Evolutionary conservation across 2,329 filamentous ascomycete species (phyloP).

Genomic region (Colletotrichum navitas): DNA sequence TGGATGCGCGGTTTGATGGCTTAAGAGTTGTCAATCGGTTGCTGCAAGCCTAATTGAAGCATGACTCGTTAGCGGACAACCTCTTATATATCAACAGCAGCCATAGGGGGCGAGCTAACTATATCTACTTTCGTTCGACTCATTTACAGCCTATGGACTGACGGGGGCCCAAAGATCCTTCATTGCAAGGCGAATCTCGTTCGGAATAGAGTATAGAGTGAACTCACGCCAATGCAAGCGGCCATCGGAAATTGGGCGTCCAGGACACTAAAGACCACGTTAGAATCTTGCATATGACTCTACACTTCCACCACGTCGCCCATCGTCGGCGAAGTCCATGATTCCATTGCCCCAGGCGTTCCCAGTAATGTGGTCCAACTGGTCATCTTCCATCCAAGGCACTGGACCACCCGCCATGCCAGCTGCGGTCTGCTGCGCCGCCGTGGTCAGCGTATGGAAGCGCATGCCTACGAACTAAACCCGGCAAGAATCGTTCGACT

Average conservation of each 20-base stretch:
- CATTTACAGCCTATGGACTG: background rate
- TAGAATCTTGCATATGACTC: background rate
- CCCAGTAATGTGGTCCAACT: slow-evolving; percentile 2
- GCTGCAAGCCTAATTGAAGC: background rate
- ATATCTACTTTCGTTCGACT: background rate
- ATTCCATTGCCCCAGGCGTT: slow-evolving; percentile 7
- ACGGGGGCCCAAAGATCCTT: background rate
- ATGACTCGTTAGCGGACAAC: background rate
- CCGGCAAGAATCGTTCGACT: slow-evolving; percentile 33
- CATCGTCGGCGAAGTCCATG: slow-evolving; percentile 25
- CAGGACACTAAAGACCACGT: background rate
- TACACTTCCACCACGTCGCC: background rate
- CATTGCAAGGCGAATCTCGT: too few species aligned
- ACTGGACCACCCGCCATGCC: slow-evolving; percentile 20
- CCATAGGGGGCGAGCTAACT: too few species aligned
- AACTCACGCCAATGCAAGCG: background rate
- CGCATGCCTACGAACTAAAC: slow-evolving; percentile 23
- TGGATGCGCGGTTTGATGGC: background rate
- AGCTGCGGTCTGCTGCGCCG: slow-evolving; percentile 25
- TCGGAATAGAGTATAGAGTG: too few species aligned
- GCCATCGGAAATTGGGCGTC: accelerated
- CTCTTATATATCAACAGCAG: background rate
- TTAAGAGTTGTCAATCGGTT: background rate
- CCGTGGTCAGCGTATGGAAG: slow-evolving; percentile 5
- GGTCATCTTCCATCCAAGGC: slow-evolving; percentile 14